These are phyloP conservation scores for Aspergillus panamensis DNA, from an alignment of 495 filamentous ascomycete species.

Conservation along the genomic window DNA sequence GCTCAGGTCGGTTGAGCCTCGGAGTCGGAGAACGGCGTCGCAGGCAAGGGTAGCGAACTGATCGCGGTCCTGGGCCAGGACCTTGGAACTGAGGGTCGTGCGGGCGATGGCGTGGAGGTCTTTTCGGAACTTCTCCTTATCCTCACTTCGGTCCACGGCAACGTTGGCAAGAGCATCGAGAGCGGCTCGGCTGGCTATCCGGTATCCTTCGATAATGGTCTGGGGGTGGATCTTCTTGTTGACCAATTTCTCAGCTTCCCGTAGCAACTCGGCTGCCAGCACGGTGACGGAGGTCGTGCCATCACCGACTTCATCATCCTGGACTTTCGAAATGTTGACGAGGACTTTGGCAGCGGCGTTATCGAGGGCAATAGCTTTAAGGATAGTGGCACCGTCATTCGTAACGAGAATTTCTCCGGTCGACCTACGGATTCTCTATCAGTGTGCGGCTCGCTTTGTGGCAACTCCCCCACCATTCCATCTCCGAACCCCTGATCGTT, in stretches of 20 bases:
- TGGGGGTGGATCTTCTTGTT: conserved; percentile 98
- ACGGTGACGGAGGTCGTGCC: conserved; percentile 92
- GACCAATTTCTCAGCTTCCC: conserved; percentile 95
- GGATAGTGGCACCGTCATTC: conserved; percentile 96
- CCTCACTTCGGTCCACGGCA: conserved; percentile 84
- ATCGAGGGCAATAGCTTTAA: conserved; percentile 98
- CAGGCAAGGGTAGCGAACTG: conserved; percentile 90
- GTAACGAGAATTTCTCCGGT: conserved; percentile 97
- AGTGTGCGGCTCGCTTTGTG: conserved; percentile 10
- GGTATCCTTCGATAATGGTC: conserved; percentile 98
- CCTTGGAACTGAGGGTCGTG: conserved; percentile 97
- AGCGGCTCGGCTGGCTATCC: conserved; percentile 89
- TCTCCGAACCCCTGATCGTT: neutral
- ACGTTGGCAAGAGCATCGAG: conserved; percentile 76
- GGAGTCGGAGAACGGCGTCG: conserved; percentile 85
- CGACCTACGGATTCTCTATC: conserved; percentile 53
- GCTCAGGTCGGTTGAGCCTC: conserved; percentile 89
- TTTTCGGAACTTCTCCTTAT: conserved; percentile 77
- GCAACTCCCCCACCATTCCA: conserved; percentile 20
- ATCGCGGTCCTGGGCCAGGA: conserved; percentile 87
- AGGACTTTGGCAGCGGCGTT: conserved; percentile 93
- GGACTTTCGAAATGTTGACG: conserved; percentile 98
- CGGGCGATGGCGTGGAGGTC: conserved; percentile 88
- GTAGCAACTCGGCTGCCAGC: conserved; percentile 87
- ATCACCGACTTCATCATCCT: conserved; percentile 97